Conservation (phyloP, 345 rosid genomes). For the Populus euphratica region DNA sequence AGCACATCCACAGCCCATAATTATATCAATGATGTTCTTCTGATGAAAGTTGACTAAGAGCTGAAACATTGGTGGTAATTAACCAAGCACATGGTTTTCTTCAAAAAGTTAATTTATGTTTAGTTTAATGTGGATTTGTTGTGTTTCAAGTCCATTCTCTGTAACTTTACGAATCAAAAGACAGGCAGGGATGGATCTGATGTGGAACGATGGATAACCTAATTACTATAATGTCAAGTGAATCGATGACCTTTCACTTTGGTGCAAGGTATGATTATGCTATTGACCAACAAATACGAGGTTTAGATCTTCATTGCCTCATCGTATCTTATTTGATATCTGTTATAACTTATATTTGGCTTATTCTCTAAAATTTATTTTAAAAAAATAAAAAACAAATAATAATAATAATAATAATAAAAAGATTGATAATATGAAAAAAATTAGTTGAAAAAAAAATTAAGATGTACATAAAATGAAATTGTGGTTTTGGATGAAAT, state of each 20-base stretch:
- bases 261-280: neutral
- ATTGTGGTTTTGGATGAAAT: no score
- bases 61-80: neutral
- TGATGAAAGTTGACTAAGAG: no score
- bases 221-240: neutral
- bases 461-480: no score
- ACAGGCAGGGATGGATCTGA: neutral
- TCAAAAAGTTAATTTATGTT: no score
- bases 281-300: neutral
- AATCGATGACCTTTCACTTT: neutral
- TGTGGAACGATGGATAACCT: no score
- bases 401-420: no score
- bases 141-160: no score
- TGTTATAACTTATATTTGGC: no score
- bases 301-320: neutral
- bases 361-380: no score
- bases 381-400: no score
- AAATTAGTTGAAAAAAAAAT: no score
- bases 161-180: neutral
- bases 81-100: neutral
- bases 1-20: neutral
- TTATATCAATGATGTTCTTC: neutral
- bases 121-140: neutral
- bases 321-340: no score
- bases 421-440: rapidly evolving